A percentile compares a stretch with the other conserved stretches of the same genome.
phyloP scores from a whole-genome alignment of 805 yeast genomes.

The Lipomyces kockii region DNA sequence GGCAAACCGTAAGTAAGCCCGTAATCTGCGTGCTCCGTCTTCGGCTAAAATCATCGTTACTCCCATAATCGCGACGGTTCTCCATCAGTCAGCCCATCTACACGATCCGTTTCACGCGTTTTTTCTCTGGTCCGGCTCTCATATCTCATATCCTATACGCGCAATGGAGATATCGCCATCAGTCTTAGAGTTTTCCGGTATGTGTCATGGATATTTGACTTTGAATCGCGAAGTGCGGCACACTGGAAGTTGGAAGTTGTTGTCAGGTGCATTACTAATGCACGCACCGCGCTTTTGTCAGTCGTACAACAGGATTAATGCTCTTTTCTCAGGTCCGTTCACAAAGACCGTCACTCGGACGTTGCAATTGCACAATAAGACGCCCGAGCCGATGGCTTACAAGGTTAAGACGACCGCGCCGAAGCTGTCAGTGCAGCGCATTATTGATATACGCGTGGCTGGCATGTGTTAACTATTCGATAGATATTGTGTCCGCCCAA shows the following conservation, averaged over 20 bases:
- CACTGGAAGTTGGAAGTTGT: background rate
- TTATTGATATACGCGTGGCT: background rate
- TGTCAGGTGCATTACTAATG: background rate
- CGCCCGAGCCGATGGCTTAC: conserved; percentile 71
- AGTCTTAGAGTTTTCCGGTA: conserved; percentile 76
- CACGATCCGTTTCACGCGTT: background rate
- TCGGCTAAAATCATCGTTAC: background rate
- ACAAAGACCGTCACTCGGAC: conserved; percentile 70
- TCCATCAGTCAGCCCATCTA: background rate
- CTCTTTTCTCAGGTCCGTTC: conserved; percentile 60
- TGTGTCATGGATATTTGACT: conserved; percentile 43
- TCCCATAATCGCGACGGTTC: background rate
- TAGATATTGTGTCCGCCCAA: conserved; percentile 88
- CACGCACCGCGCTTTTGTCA: background rate
- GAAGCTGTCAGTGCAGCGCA: conserved; percentile 56
- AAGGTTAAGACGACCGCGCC: conserved; percentile 99
- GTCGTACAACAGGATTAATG: background rate
- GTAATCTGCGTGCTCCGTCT: background rate
- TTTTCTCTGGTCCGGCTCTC: background rate
- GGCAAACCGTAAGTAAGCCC: too few relatives aligned
- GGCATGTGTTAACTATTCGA: background rate
- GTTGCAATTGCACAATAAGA: conserved; percentile 61
- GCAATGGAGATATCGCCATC: conserved; percentile 74
- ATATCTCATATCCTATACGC: background rate
- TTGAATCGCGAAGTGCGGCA: background rate